Conservation (phyloP, 192 early-diverging fungal species). For the Oehlia diaphana region DNA sequence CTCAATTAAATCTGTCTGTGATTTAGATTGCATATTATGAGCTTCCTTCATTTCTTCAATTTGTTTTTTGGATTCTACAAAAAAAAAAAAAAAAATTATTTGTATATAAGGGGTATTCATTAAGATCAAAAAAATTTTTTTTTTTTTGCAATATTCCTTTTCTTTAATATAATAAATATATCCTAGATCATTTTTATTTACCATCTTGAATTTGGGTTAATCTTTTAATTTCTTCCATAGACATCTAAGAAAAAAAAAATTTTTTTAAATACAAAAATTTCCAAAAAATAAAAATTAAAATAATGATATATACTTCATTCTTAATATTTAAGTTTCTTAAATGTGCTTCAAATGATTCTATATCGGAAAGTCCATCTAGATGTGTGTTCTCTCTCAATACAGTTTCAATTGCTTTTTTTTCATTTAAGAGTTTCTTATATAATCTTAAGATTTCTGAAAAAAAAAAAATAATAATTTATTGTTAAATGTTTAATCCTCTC, state of each 20-base stretch:
- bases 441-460: slow-evolving; percentile 34
- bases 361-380: slow-evolving; percentile 38
- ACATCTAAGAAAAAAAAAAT: slow-evolving; percentile 31
- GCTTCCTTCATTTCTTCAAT: slow-evolving; percentile 35
- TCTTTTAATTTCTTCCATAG: slow-evolving; percentile 44
- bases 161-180: too few relatives aligned
- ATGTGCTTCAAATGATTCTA: slow-evolving; percentile 42
- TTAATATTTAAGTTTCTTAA: slow-evolving; percentile 41
- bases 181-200: background rate
- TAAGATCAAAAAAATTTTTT: background rate
- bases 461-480: too few relatives aligned
- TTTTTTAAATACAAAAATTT: background rate
- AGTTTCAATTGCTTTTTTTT: slow-evolving; percentile 41
- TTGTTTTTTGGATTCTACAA: slow-evolving; percentile 18
- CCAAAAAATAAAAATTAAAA: background rate
- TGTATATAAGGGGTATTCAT: background rate
- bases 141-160: too few relatives aligned
- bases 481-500: too few relatives aligned
- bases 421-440: slow-evolving; percentile 40
- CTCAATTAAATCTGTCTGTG: slow-evolving; percentile 44
- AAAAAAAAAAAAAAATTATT: background rate
- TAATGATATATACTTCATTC: slow-evolving; percentile 31
- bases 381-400: slow-evolving; percentile 39
- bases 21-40: slow-evolving; percentile 32
- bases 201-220: slow-evolving; percentile 36